A percentile compares a stretch with the other conserved stretches of the same genome.
phyloP scores from a whole-genome alignment of 345 rosid genomes.

The Odontarrhena argentea region DNA sequence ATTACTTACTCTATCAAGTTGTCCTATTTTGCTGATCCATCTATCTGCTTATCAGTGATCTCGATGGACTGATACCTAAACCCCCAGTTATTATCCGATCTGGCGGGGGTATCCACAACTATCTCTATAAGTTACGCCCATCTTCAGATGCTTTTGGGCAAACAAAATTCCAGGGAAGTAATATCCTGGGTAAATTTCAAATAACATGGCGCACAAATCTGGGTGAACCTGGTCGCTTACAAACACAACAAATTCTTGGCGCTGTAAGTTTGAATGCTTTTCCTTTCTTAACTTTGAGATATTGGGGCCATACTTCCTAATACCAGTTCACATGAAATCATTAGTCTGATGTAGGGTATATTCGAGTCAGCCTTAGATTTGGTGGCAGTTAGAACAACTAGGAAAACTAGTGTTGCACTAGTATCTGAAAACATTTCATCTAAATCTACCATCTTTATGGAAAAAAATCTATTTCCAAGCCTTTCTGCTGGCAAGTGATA shows the following conservation, averaged over 20 bases:
- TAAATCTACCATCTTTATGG: too few relatives aligned
- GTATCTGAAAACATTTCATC: neutral
- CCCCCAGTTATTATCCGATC: slow-evolving; percentile 80
- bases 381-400: slow-evolving; percentile 23
- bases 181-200: slow-evolving; percentile 91
- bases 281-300: slow-evolving; percentile 12
- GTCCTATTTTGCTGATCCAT: slow-evolving; percentile 5
- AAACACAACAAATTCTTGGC: slow-evolving; percentile 95
- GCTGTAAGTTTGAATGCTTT: slow-evolving; percentile 51
- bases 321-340: slow-evolving; percentile 3
- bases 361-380: slow-evolving; percentile 11
- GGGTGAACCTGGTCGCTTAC: slow-evolving; percentile 98
- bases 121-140: slow-evolving; percentile 67
- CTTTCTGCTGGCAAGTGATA: too few relatives aligned
- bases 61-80: slow-evolving; percentile 60
- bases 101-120: slow-evolving; percentile 88
- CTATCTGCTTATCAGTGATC: slow-evolving; percentile 35
- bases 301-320: neutral
- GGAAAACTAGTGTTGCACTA: slow-evolving; percentile 19
- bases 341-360: slow-evolving; percentile 13
- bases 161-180: slow-evolving; percentile 63
- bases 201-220: slow-evolving; percentile 96
- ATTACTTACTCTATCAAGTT: neutral
- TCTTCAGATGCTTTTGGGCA: slow-evolving; percentile 53
- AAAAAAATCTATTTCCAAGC: too few relatives aligned